Evolutionary conservation across 768 basidiomycete species (phyloP).

Genomic region (Tulasnella sp.): DNA sequence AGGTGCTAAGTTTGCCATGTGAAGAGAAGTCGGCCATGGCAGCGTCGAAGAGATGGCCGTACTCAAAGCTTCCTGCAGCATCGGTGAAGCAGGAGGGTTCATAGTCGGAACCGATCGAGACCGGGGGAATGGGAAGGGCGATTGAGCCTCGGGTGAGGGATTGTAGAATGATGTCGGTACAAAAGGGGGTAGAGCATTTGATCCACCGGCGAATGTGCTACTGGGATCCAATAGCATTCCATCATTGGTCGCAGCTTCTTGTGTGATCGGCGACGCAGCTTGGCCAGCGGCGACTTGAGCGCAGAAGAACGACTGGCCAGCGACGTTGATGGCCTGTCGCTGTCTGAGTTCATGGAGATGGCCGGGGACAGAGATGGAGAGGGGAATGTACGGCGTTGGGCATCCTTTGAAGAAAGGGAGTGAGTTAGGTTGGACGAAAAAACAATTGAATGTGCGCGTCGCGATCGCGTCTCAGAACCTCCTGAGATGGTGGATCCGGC

Average conservation of each 20-base stretch:
- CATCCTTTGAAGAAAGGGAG: constrained; percentile 33
- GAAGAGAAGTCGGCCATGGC: background rate
- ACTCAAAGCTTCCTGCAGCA: constrained; percentile 6
- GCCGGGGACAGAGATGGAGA: constrained; percentile 50
- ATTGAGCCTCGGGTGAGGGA: background rate
- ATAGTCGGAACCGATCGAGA: constrained; percentile 1
- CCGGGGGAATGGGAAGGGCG: background rate
- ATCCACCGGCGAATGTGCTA: no score
- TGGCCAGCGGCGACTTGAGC: background rate
- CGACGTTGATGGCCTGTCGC: constrained; percentile 35
- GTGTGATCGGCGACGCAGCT: background rate
- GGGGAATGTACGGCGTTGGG: constrained; percentile 45
- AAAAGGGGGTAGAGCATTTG: no score
- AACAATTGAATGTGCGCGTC: background rate
- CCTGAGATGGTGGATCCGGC: background rate
- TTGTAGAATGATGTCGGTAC: no score
- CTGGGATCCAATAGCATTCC: no score
- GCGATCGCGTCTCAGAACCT: constrained; percentile 6
- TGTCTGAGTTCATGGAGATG: constrained; percentile 41
- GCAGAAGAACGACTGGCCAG: background rate
- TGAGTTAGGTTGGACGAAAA: background rate
- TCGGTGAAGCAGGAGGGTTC: constrained; percentile 4
- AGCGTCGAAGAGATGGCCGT: constrained; percentile 12
- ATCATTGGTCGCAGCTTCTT: background rate
- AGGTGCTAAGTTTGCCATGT: background rate